Base-by-base conservation (phyloP, 2,329 filamentous ascomycete species). In the Scedosporium boydii region DNA sequence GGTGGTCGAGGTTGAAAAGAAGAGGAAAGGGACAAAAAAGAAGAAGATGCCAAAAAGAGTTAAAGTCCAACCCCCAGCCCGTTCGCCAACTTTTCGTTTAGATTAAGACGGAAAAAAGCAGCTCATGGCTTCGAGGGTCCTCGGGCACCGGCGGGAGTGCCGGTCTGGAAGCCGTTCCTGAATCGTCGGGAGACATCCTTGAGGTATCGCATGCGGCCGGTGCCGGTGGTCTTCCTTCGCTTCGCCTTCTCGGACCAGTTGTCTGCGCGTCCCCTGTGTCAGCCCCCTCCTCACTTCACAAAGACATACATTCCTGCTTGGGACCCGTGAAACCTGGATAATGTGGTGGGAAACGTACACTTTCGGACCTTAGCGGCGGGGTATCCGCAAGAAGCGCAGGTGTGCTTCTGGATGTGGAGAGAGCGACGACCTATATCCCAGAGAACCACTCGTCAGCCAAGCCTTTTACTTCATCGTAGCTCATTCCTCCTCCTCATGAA, bases 221-320 rank as follows among this genome's bases (percentile, higher is more conserved):
- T 93, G 75, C 95, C 95, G 78, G 90, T 93, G 76, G 93, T 97
- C 93, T 97, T 98, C 89, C 95, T 96, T 81, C 95, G 87, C 91
- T 98, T 98, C 74, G 93, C 93, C 90, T 99, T 99, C 87, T 98
- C 93, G 80, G 90, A 87, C 95, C 95, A 99, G 90, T 99, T 97
- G 89, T 88, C 93, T 98, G 77, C 77, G 66, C 41, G 26, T 21
- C 9, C 27, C 18, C 34, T 44, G 6, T 10, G 23, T 38, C 29
- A 58, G 23, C 27, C 23, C 12, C 21, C 26, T 55, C 51, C 51
- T n/a, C 21, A 14, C 4, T 55, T 23, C 51, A 26, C 27, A 14
- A n/a, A 55, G 51, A 23, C 34, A 29, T 16, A n/a, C n/a, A 10
- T 60, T 23, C 55, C 26, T 38, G 26, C 5, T 5, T 23, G 16